Conservation (phyloP, 768 basidiomycete species). For the Dictyophora rubrovolvata region DNA sequence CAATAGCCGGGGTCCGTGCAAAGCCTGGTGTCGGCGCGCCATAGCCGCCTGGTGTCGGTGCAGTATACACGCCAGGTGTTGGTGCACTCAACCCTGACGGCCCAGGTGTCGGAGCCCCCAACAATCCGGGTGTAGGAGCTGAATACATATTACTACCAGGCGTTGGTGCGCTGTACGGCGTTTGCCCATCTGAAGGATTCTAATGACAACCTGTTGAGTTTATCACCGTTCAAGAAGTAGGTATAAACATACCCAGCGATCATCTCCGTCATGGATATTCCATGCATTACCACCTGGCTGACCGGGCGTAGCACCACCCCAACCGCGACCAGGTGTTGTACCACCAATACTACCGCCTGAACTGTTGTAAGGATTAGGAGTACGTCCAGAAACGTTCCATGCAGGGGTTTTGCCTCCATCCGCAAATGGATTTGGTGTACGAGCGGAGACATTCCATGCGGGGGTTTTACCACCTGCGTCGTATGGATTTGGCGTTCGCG, state of each 20-base stretch:
- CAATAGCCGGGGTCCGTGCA: constrained; percentile 8
- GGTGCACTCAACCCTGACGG: constrained; percentile 29
- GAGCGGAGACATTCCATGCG: constrained; percentile 38
- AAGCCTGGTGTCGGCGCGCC: constrained; percentile 11
- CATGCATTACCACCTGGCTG: constrained; percentile 12
- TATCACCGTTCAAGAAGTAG: background rate
- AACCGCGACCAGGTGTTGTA: constrained; percentile 21
- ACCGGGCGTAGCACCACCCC: constrained; percentile 39
- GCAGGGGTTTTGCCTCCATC: constrained; percentile 22
- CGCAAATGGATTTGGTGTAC: constrained; percentile 48
- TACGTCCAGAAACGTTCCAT: constrained; percentile 35
- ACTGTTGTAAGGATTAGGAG: constrained; percentile 55
- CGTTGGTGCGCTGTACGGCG: constrained; percentile 25
- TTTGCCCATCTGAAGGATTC: constrained; percentile 15
- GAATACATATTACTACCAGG: constrained; percentile 15
- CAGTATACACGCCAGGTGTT: constrained; percentile 22
- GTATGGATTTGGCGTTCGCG: constrained; percentile 67
- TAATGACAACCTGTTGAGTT: constrained; percentile 1
- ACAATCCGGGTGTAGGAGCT: constrained; percentile 7
- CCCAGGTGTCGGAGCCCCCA: constrained; percentile 32
- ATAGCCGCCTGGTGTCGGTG: constrained; percentile 12
- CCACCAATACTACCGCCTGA: constrained; percentile 14
- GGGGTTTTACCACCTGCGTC: constrained; percentile 36
- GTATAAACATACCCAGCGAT: background rate
- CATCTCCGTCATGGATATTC: background rate